Conservation (phyloP, 768 basidiomycete genomes). For the Mycena indigotica region DNA sequence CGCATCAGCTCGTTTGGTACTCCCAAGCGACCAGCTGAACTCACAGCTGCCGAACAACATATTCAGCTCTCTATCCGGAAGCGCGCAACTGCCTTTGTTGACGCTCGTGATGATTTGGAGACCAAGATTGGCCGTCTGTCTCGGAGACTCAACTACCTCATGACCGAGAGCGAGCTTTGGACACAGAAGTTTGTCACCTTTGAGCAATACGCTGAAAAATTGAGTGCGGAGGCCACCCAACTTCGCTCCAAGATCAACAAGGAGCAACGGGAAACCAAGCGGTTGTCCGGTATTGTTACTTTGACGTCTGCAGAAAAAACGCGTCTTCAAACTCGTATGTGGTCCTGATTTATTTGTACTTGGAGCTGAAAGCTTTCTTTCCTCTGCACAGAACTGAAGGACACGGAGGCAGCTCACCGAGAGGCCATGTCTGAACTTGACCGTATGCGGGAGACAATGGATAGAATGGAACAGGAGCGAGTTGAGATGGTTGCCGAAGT, state of each 20-base stretch:
- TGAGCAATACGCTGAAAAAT: slow-evolving; percentile 90
- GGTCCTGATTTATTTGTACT: neutral
- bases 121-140: slow-evolving; percentile 89
- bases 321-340: slow-evolving; percentile 78
- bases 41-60: slow-evolving; percentile 80
- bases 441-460: slow-evolving; percentile 83
- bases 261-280: slow-evolving; percentile 86
- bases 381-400: slow-evolving; percentile 61
- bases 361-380: neutral
- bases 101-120: slow-evolving; percentile 91
- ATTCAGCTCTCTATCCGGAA: slow-evolving; percentile 89
- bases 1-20: slow-evolving; percentile 78
- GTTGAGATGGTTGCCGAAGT: slow-evolving; percentile 86
- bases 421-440: slow-evolving; percentile 82
- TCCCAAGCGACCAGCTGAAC: slow-evolving; percentile 67
- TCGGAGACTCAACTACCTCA: slow-evolving; percentile 84
- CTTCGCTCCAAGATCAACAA: slow-evolving; percentile 86
- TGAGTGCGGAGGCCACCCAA: slow-evolving; percentile 84
- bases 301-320: slow-evolving; percentile 77
- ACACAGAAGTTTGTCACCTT: slow-evolving; percentile 93
- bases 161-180: slow-evolving; percentile 91
- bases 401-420: slow-evolving; percentile 80
- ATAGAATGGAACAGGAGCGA: slow-evolving; percentile 84
- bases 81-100: slow-evolving; percentile 92
- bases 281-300: slow-evolving; percentile 77